A percentile compares a stretch with the other conserved stretches of the same genome.
These are phyloP conservation scores for Paragyromitra xinjiangensis DNA, from an alignment of 495 filamentous ascomycete species.

Conservation along the genomic window DNA sequence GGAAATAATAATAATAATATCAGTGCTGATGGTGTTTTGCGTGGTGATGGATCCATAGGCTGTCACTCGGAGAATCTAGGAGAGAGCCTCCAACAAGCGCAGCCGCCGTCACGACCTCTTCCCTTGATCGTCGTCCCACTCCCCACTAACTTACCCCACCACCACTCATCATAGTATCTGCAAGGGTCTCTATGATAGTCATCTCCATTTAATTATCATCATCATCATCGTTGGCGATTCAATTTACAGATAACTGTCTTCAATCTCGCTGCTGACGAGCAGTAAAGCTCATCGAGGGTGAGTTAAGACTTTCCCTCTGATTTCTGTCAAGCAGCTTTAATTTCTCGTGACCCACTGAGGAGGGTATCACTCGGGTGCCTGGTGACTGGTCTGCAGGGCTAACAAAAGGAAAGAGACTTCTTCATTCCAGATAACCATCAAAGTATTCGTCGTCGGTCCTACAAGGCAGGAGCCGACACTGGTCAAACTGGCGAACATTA, in stretches of 20 bases:
- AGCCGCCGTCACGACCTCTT: not conserved
- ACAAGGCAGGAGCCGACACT: slow-evolving; percentile 21
- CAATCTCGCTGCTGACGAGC: not conserved
- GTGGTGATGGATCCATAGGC: slow-evolving; percentile 1
- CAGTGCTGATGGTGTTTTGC: not conserved
- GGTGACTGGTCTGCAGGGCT: not conserved
- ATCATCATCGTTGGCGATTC: not conserved
- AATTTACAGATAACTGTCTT: not conserved
- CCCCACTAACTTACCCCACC: not conserved
- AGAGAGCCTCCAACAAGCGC: not conserved
- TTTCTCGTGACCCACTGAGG: not conserved
- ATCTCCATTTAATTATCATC: not conserved
- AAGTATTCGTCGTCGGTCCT: slow-evolving; percentile 15
- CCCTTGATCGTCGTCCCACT: not conserved
- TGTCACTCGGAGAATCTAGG: slow-evolving; percentile 19
- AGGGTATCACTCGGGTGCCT: not conserved
- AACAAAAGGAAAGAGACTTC: not conserved
- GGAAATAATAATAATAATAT: not conserved
- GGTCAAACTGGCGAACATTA: slow-evolving; percentile 25
- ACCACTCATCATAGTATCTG: not conserved
- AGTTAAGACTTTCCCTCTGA: not conserved
- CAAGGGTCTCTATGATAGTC: not conserved
- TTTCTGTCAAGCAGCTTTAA: not conserved
- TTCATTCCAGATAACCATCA: slow-evolving; percentile 3
- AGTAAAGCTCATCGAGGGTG: not conserved